These are phyloP conservation scores for Ogataea minuta DNA, from an alignment of 805 yeast species.

Conservation along the genomic window DNA sequence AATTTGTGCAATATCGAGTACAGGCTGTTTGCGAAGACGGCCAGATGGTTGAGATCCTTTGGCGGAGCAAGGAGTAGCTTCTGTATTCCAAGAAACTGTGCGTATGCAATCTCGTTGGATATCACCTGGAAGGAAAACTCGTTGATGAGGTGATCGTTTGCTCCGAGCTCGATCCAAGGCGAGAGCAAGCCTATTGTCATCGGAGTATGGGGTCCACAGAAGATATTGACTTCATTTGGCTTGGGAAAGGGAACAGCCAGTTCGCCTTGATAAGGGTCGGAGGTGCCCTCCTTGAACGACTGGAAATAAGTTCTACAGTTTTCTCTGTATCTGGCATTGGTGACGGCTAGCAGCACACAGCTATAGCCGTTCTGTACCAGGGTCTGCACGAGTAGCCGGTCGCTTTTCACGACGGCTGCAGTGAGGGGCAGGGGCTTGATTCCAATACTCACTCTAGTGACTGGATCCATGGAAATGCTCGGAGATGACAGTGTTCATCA, in stretches of 20 bases:
- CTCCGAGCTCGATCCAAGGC: slow-evolving; percentile 70
- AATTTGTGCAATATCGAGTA: slow-evolving; percentile 24
- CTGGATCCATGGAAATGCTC: slow-evolving; percentile 3
- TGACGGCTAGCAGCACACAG: slow-evolving; percentile 51
- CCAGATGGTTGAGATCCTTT: slow-evolving; percentile 49
- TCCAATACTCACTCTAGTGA: slow-evolving; percentile 34
- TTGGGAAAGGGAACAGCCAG: slow-evolving; percentile 41
- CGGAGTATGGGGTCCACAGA: slow-evolving; percentile 41
- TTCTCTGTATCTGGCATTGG: slow-evolving; percentile 49
- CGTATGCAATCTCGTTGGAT: slow-evolving; percentile 56
- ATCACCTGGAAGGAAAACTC: slow-evolving; percentile 57
- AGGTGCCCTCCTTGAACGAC: slow-evolving; percentile 25
- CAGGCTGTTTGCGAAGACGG: slow-evolving; percentile 46
- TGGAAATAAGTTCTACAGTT: slow-evolving; percentile 40
- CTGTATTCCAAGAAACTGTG: slow-evolving; percentile 55
- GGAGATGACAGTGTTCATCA: slow-evolving; percentile 1
- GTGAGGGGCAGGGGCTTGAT: slow-evolving; percentile 43
- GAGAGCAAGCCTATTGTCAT: slow-evolving; percentile 56
- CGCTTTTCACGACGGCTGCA: slow-evolving; percentile 31
- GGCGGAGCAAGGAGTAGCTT: slow-evolving; percentile 66
- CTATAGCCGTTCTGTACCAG: slow-evolving; percentile 44
- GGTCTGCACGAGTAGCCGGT: slow-evolving; percentile 27
- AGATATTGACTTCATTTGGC: slow-evolving; percentile 40
- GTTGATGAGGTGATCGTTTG: slow-evolving; percentile 46
- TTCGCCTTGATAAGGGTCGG: slow-evolving; percentile 19